Evolutionary conservation across 305 asterid species (phyloP), one percentile per base, ranked within the genome.

Genomic region (Fraxinus platypoda): DNA sequence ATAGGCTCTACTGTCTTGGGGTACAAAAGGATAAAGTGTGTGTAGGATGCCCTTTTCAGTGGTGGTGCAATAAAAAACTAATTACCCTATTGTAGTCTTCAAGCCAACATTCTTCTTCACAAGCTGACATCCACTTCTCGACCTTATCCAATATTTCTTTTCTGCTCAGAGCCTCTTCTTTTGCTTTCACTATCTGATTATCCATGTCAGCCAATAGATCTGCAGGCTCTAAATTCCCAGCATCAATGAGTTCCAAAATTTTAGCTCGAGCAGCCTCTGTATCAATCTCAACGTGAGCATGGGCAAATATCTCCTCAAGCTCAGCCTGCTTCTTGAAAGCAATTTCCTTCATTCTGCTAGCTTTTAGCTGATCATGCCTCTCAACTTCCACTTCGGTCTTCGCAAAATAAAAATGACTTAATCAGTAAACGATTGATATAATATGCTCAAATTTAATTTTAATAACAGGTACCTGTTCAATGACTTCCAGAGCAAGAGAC

Each of bases 31-130:
- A 37, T 21, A 30, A 81, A 77, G 37, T 54, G 54, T 43, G 21
- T 52, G 19, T 17, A 52, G 8, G 64, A 41, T 11, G 17, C 52
- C 52, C 4, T 41, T 41, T 41, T 11, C 17, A 0, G 52, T 11
- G 52, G 52, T 9, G 52, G 17, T 41, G 7, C 2, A 0, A 1
- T 15, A 49, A 49, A 49, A 43, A 49, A 13, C 0, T 15, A 59
- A 70, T 87, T 91, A 95, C 99, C 97, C 95, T 88, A 70, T 87
- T 94, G 88, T 96, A 94, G 87, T 94, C 98, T 83, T 96, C 99
- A 68, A 94, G 98, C 98, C 98, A 96, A 80, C 97, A 93, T 93
- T 96, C 99, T 88, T 96, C 98, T 89, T 96, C 98, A 89, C 98
- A 96, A 78, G 99, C 93, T 17, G 98, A 92, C 99, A 96, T 94